Evolutionary conservation across 2,329 filamentous ascomycete genomes (phyloP), one percentile per base, ranked within the genome.

Genomic region (Rasamsonia emersonii): DNA sequence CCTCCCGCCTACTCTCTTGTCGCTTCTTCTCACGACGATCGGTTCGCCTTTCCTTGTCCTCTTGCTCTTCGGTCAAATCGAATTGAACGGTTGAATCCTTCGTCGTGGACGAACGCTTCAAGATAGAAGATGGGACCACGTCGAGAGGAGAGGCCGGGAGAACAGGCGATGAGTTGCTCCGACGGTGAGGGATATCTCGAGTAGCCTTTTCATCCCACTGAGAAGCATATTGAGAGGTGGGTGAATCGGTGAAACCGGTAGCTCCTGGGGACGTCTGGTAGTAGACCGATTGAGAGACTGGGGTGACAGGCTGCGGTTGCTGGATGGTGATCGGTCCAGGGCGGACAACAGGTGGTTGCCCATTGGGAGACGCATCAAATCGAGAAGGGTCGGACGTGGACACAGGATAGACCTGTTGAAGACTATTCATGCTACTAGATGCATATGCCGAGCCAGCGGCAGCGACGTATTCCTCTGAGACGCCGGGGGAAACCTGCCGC

Each of bases 251-350:
- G 36, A 64, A 65, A 10, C 61, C 51, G 2, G 62, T 53, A 25
- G 61, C 57, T 3, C 59, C 59, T 15, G 45, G 53, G 7, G 55
- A 51, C 38, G 67, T 63, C 4, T 59, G 59, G 13, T 60, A 70
- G 45, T 85, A 83, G 1, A 88, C 70, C 11, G 73, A 73, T 39
- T 73, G 72, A 21, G 79, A 78, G 3, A 93, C 76, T 0, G 83
- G 84, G 2, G 73, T 68, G 37, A 84, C 72, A 2, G 88, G 88
- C 45, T 86, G 80, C 2, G 88, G 88, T 46, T 93, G 85, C 53
- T 91, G 82, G n/a, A 95, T 67, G 8, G 79, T 77, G 18, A 86
- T 70, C 0, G 75, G 67, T 4, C 65, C 74, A 4, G 78, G 73
- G 24, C 73, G 68, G 24, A 60, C 46, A 6, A 55, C 34, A 13